Evolutionary conservation across 164 flowering plant genomes (phyloP).

Genomic region (Vitis riparia): DNA sequence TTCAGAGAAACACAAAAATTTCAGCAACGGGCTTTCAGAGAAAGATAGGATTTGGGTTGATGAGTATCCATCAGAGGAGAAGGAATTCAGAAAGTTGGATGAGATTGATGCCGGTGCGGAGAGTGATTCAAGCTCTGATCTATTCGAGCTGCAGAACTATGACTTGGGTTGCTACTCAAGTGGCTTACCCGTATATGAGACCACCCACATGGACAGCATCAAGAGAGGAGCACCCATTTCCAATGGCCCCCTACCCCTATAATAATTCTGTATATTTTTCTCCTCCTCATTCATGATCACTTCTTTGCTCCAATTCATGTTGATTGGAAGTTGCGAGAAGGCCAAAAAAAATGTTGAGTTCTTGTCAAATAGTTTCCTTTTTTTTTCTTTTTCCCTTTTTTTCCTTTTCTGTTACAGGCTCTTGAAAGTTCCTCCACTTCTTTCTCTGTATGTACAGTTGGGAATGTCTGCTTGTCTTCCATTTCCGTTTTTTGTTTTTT

Average conservation of each 20-base stretch:
- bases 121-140: constrained; percentile 95
- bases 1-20: constrained; percentile 27
- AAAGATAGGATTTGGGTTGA: constrained; percentile 34
- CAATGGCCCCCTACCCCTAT: constrained; percentile 13
- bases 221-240: constrained; percentile 53
- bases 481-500: background rate
- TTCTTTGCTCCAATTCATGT: background rate
- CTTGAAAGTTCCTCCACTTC: constrained; percentile 5
- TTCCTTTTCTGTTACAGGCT: background rate
- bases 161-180: constrained; percentile 60
- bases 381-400: background rate
- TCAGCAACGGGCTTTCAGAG: constrained; percentile 12
- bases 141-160: constrained; percentile 80
- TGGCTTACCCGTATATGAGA: constrained; percentile 83
- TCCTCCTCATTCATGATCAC: background rate
- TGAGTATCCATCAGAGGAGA: constrained; percentile 21
- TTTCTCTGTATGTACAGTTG: constrained; percentile 15
- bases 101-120: constrained; percentile 61
- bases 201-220: constrained; percentile 67
- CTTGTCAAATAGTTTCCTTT: background rate
- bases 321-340: constrained; percentile 14
- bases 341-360: background rate
- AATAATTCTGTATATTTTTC: constrained; percentile 3
- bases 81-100: constrained; percentile 25
- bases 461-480: constrained; percentile 19